A percentile compares a stretch with the other conserved stretches of the same genome.
phyloP scores from a whole-genome alignment of 768 basidiomycete species.

The Tricholoma sp. region DNA sequence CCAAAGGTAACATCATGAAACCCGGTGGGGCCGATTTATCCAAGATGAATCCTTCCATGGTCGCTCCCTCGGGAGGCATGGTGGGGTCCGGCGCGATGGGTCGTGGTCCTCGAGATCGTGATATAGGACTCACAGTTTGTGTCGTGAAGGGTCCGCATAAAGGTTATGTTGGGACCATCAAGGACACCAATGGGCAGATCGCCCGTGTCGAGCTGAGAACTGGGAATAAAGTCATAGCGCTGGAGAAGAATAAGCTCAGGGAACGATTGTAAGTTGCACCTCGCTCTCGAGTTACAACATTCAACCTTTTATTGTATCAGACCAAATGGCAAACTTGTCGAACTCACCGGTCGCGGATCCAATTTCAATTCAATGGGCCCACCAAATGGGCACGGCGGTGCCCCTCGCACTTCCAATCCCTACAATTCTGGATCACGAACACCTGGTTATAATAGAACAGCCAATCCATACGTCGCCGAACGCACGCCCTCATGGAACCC shows the following conservation, averaged over 20 bases:
- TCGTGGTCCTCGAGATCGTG: constrained; percentile 75
- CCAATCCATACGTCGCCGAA: constrained; percentile 61
- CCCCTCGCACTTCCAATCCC: constrained; percentile 28
- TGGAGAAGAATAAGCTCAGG: constrained; percentile 76
- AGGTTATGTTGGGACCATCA: constrained; percentile 87
- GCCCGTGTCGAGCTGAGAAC: constrained; percentile 92
- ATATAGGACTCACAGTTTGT: constrained; percentile 74
- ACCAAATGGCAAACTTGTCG: constrained; percentile 49
- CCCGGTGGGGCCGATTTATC: constrained; percentile 64
- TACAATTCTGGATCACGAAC: constrained; percentile 23
- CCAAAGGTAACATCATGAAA: constrained; percentile 72
- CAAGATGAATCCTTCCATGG: constrained; percentile 86
- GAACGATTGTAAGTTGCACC: constrained; percentile 58
- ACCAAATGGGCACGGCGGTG: constrained; percentile 16
- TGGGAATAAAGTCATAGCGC: constrained; percentile 79
- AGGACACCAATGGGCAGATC: constrained; percentile 85
- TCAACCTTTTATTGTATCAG: constrained; percentile 25
- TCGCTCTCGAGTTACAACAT: not conserved
- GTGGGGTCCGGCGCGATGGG: constrained; percentile 74
- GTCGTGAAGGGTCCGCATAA: constrained; percentile 88
- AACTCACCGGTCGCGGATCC: constrained; percentile 34
- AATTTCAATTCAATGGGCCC: not conserved
- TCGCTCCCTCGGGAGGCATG: constrained; percentile 64
- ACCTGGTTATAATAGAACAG: constrained; percentile 40
- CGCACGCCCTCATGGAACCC: constrained; percentile 56